phyloP scores from a whole-genome alignment of 2,329 filamentous ascomycete species.

The Lithohypha guttulata region DNA sequence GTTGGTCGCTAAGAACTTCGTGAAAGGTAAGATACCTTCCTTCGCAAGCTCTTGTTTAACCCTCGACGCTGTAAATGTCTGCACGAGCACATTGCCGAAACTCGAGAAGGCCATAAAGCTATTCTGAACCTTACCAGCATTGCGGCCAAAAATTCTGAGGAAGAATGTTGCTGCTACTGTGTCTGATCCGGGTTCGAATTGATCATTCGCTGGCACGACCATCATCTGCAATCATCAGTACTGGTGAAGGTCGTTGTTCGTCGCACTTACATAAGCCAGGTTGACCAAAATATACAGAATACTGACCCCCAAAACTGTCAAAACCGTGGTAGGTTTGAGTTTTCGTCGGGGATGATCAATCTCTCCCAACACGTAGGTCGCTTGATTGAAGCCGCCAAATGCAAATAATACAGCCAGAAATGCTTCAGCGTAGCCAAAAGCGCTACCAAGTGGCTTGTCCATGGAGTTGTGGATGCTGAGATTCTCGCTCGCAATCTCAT shows the following conservation, averaged over 20 bases:
- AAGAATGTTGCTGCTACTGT: constrained; percentile 26
- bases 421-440: constrained; percentile 23
- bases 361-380: constrained; percentile 36
- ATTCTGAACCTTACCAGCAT: constrained; percentile 31
- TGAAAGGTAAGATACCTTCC: constrained; percentile 44
- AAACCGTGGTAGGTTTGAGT: constrained; percentile 28
- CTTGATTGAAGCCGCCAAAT: constrained; percentile 35
- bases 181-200: neutral
- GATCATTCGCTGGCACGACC: constrained; percentile 10
- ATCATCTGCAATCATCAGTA: constrained; percentile 12
- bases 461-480: constrained; percentile 23
- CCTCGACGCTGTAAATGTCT: constrained; percentile 44
- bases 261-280: constrained; percentile 34
- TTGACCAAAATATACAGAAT: constrained; percentile 33
- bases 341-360: constrained; percentile 30
- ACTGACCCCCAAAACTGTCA: constrained; percentile 26
- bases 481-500: constrained; percentile 21
- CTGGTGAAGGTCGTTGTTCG: neutral
- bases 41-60: constrained; percentile 53
- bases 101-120: constrained; percentile 44
- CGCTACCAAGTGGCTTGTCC: constrained; percentile 13
- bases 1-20: constrained; percentile 36
- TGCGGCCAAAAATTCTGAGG: constrained; percentile 23
- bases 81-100: constrained; percentile 47
- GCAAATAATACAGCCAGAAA: constrained; percentile 22